Conservation (phyloP, 2,329 filamentous ascomycete species). For the Aspergillus unguis region DNA sequence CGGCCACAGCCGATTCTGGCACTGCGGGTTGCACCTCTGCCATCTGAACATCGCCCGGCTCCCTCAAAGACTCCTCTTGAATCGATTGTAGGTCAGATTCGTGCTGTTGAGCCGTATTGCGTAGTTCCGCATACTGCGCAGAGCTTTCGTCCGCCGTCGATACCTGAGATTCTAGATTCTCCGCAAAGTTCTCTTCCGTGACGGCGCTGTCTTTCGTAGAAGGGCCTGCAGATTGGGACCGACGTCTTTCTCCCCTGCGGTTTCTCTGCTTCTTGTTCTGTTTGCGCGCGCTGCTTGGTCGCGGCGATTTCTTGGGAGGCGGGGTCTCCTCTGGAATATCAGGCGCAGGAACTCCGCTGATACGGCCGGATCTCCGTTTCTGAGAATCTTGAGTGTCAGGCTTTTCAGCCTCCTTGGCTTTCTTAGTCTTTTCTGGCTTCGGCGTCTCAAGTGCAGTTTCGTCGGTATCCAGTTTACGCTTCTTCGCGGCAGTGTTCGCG, state of each 20-base stretch:
- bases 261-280: slow-evolving; percentile 15
- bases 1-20: neutral
- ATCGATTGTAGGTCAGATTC: neutral
- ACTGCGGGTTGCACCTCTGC: slow-evolving; percentile 9
- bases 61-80: neutral
- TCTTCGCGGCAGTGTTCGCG: slow-evolving; percentile 22
- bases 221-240: slow-evolving; percentile 1
- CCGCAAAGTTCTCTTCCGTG: neutral
- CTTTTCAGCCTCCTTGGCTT: neutral
- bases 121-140: neutral
- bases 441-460: neutral
- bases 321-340: slow-evolving; percentile 13
- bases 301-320: slow-evolving; percentile 15
- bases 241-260: slow-evolving; percentile 4
- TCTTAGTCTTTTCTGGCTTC: slow-evolving; percentile 1
- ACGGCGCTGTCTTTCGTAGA: neutral
- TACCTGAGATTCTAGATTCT: neutral
- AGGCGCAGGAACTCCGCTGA: slow-evolving; percentile 22
- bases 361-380: slow-evolving; percentile 31
- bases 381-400: slow-evolving; percentile 19
- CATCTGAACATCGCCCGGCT: slow-evolving; percentile 17
- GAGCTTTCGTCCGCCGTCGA: neutral
- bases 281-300: slow-evolving; percentile 20
- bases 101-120: neutral
- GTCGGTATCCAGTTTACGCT: slow-evolving; percentile 23